phyloP scores from a whole-genome alignment of 257 asterid genomes.

The Solanum etuberosum region DNA sequence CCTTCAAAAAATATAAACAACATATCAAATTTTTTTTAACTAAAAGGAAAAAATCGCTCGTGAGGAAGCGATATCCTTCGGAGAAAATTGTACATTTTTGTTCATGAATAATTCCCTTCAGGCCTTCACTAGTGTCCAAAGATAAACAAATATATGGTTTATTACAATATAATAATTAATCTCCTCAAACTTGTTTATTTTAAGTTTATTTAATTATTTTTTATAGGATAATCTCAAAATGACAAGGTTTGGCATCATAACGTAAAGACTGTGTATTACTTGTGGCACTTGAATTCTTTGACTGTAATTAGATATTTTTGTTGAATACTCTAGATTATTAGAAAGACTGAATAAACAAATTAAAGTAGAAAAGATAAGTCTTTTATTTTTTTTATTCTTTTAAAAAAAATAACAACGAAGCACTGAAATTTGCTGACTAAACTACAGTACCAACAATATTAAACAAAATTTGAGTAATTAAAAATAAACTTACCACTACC shows the following conservation, averaged over 20 bases:
- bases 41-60: no score
- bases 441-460: not conserved
- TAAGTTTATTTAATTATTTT: not conserved
- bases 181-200: not conserved
- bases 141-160: not conserved
- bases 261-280: not conserved
- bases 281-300: not conserved
- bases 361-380: not conserved
- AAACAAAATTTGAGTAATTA: not conserved
- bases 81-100: not conserved
- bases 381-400: not conserved
- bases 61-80: no score
- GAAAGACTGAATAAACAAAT: not conserved
- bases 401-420: not conserved
- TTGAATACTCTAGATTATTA: not conserved
- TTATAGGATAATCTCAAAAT: not conserved
- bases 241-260: not conserved
- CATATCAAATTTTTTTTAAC: no score
- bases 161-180: not conserved
- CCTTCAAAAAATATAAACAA: no score
- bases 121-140: not conserved
- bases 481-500: not conserved
- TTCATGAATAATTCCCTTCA: not conserved
- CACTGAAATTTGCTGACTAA: not conserved
- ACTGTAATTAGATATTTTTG: not conserved